Evolutionary conservation across 768 basidiomycete genomes (phyloP).

Genomic region (Lactifluus piperatus): DNA sequence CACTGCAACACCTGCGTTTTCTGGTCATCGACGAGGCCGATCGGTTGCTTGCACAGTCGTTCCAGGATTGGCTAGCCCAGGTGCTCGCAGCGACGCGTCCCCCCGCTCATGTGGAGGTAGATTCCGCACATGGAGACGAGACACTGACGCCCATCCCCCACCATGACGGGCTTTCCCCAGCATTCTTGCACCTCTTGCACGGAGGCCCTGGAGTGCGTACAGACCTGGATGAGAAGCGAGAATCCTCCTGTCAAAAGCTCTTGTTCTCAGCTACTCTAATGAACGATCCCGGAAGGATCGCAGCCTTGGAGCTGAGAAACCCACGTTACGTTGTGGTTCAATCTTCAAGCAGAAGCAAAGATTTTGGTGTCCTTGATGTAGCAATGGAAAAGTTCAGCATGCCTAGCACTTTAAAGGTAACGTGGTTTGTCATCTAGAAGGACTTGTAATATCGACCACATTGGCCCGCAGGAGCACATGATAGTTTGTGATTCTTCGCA

Average conservation of each 20-base stretch:
- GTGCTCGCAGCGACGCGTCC: slow-evolving; percentile 68
- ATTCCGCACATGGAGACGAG: not conserved
- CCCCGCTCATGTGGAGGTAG: slow-evolving; percentile 6
- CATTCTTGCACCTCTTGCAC: slow-evolving; percentile 38
- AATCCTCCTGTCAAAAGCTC: slow-evolving; percentile 81
- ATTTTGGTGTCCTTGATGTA: slow-evolving; percentile 39
- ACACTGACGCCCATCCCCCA: slow-evolving; percentile 17
- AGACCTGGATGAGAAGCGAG: slow-evolving; percentile 49
- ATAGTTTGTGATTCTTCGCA: slow-evolving; percentile 64
- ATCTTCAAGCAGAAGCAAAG: slow-evolving; percentile 26
- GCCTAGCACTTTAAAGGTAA: slow-evolving; percentile 67
- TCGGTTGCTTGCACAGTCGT: slow-evolving; percentile 87
- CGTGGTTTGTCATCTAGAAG: slow-evolving; percentile 21
- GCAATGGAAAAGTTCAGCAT: slow-evolving; percentile 74
- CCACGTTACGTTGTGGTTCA: slow-evolving; percentile 89
- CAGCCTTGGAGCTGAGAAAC: slow-evolving; percentile 63
- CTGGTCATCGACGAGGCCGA: slow-evolving; percentile 98
- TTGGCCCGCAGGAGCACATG: slow-evolving; percentile 66
- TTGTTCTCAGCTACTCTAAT: slow-evolving; percentile 96
- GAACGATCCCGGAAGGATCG: slow-evolving; percentile 87
- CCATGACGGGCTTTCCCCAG: slow-evolving; percentile 56
- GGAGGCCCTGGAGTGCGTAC: slow-evolving; percentile 34
- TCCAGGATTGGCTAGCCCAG: slow-evolving; percentile 89
- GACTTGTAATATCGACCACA: not conserved
- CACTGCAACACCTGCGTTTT: slow-evolving; percentile 91